Evolutionary conservation across 768 basidiomycete species (phyloP).

Genomic region (Serpula lacrymans): DNA sequence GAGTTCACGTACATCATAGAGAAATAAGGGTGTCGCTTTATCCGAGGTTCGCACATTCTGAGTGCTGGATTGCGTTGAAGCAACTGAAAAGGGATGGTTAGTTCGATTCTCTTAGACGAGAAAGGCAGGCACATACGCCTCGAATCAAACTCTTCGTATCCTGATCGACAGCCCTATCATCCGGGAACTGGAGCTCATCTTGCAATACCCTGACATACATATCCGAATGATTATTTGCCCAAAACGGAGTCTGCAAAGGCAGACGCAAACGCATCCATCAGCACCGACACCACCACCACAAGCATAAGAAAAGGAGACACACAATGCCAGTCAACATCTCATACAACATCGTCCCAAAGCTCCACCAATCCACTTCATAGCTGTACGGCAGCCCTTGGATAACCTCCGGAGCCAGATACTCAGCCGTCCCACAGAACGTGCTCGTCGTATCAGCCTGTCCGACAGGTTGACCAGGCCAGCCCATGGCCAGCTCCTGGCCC

Average conservation of each 20-base stretch:
- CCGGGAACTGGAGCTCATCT: slow-evolving; percentile 86
- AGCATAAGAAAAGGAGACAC: slow-evolving; percentile 34
- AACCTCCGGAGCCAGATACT: slow-evolving; percentile 96
- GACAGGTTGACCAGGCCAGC: slow-evolving; percentile 55
- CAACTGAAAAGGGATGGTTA: slow-evolving; percentile 49
- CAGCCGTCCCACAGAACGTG: slow-evolving; percentile 95
- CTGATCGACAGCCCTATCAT: slow-evolving; percentile 88
- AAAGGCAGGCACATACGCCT: slow-evolving; percentile 56
- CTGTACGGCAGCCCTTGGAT: slow-evolving; percentile 87
- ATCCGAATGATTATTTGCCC: slow-evolving; percentile 89
- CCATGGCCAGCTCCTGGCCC: slow-evolving; percentile 46
- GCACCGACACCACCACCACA: slow-evolving; percentile 11
- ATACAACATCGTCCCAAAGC: slow-evolving; percentile 94
- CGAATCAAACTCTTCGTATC: slow-evolving; percentile 95
- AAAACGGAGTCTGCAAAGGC: slow-evolving; percentile 76
- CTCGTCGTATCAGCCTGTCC: slow-evolving; percentile 64
- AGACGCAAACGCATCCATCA: slow-evolving; percentile 12
- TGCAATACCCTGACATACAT: slow-evolving; percentile 94
- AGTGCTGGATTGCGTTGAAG: slow-evolving; percentile 91
- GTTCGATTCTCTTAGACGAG: slow-evolving; percentile 6
- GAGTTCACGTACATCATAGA: slow-evolving; percentile 72
- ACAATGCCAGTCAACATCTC: slow-evolving; percentile 97
- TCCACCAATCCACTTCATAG: slow-evolving; percentile 98
- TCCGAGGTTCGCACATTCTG: slow-evolving; percentile 87
- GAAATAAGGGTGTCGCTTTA: slow-evolving; percentile 95